phyloP scores from a whole-genome alignment of 2,329 filamentous ascomycete species.

The Xylogone sp. region DNA sequence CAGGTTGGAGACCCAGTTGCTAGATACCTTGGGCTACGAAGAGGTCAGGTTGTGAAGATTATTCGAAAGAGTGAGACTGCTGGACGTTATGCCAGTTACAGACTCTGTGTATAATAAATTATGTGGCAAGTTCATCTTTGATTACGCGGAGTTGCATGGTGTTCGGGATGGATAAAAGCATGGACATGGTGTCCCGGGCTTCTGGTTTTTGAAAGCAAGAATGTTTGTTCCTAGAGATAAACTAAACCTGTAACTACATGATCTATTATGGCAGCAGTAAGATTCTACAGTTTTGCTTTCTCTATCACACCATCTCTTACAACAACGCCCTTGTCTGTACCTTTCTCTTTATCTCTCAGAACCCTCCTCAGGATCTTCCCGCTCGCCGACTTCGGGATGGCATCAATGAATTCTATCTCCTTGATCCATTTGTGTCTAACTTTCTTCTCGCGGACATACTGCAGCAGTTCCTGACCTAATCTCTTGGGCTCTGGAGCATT shows the following conservation, averaged over 20 bases:
- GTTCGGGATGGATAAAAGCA: constrained; percentile 12
- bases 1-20: constrained; percentile 89
- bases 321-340: constrained; percentile 29
- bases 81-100: constrained; percentile 93
- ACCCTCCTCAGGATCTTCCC: constrained; percentile 61
- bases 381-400: constrained; percentile 59
- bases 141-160: constrained; percentile 2
- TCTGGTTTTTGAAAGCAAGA: background rate
- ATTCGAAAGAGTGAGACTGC: constrained; percentile 94
- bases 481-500: constrained; percentile 16
- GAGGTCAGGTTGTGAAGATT: constrained; percentile 97
- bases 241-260: background rate
- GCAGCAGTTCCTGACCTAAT: constrained; percentile 38
- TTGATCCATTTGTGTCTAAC: constrained; percentile 53
- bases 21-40: constrained; percentile 82
- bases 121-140: background rate
- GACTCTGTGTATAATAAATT: constrained; percentile 55
- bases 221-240: background rate
- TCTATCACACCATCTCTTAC: constrained; percentile 20
- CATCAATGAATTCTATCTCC: constrained; percentile 49
- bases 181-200: constrained; percentile 14
- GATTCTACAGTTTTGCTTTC: constrained; percentile 31
- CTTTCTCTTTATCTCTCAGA: constrained; percentile 43
- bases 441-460: constrained; percentile 50
- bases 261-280: background rate